Percentiles rank a stretch among this genome's conserved stretches.
Conservation (phyloP, 768 basidiomycete species). For the Lactarius indigo region DNA sequence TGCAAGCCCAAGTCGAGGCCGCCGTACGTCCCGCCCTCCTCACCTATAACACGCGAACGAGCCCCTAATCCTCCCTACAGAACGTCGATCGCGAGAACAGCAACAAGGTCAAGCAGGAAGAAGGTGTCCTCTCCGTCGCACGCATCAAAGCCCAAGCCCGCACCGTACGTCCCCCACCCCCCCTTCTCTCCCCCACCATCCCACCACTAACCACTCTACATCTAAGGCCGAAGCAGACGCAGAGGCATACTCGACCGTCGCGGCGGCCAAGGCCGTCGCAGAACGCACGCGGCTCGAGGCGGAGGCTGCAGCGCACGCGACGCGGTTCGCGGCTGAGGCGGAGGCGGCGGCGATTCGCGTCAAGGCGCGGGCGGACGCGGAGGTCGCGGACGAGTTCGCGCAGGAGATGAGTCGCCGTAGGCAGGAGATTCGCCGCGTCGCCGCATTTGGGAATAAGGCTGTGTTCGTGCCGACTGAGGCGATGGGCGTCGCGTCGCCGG, state of each 20-base stretch:
- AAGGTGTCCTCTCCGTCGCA: constrained; percentile 73
- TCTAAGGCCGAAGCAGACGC: constrained; percentile 68
- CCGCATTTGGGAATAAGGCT: constrained; percentile 65
- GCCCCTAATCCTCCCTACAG: constrained; percentile 34
- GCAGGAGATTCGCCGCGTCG: constrained; percentile 57
- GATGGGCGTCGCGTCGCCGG: constrained; percentile 49
- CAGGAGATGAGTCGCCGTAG: constrained; percentile 73
- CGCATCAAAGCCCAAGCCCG: constrained; percentile 68
- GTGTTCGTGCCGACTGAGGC: constrained; percentile 68
- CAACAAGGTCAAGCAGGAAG: constrained; percentile 83
- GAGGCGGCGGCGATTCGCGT: constrained; percentile 66
- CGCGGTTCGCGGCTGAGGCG: constrained; percentile 68
- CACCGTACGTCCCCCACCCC: constrained; percentile 35
- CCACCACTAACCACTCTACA: background rate
- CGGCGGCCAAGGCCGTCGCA: constrained; percentile 72
- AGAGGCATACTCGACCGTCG: constrained; percentile 69
- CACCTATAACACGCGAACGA: background rate
- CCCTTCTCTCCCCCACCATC: background rate
- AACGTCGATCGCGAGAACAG: constrained; percentile 86
- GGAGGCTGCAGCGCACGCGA: constrained; percentile 74
- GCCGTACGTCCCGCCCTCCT: constrained; percentile 45
- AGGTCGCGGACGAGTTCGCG: constrained; percentile 62
- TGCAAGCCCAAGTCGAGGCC: constrained; percentile 86
- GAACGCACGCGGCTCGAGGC: constrained; percentile 65
- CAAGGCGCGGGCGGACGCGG: constrained; percentile 59